Base-by-base conservation (phyloP, 1,284 basidiomycete species). In the Mycena citricolor region DNA sequence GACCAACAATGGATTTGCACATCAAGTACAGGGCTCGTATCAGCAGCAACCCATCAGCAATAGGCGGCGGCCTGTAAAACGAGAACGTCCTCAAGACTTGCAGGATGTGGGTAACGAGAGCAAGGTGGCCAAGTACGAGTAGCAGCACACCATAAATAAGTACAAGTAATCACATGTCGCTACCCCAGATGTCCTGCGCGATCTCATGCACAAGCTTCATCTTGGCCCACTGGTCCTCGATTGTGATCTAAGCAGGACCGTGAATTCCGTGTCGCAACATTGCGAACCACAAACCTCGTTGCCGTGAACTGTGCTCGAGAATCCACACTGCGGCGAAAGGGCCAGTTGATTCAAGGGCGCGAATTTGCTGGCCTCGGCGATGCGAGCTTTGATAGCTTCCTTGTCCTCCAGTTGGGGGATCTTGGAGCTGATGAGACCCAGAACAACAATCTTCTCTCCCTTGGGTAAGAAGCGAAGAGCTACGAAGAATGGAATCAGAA, bases 81-180 rank as follows among this genome's bases (percentile, higher is more conserved):
- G 89, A 5, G 87, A 90, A 28, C 70, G 87, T 31, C 87, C 88
- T 2, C 83, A 83, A 8, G 88, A 91, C 63, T 90, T 90, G 59
- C 64, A 89, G 57, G 87, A 90, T 57, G 75, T 89, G 8, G 73
- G 70, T 12, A 68, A 65, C 34, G 80, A 83, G 26, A 68, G 60
- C 52, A 88, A 90, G 65, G 66, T 79, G 34, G 69, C 81, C 29
- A 69, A 84, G 56, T 90, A 83, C 56, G 90, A 85, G 86, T 87
- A 90, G 67, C 89, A 42, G 20, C 24, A 36, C 21, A 23, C 19
- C 21, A 19, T 5, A 16, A 36, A 16, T 19, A 19, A 10, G 32
- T 10, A 10, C 8, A 8, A 33, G 32, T 33, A 10, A 36, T 22
- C 3, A 5, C n/a, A 20, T 14, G 14, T 22, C 19, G 12, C 19